These are phyloP conservation scores for Leccinum barrowsii DNA, from an alignment of 768 basidiomycete genomes.

Conservation along the genomic window DNA sequence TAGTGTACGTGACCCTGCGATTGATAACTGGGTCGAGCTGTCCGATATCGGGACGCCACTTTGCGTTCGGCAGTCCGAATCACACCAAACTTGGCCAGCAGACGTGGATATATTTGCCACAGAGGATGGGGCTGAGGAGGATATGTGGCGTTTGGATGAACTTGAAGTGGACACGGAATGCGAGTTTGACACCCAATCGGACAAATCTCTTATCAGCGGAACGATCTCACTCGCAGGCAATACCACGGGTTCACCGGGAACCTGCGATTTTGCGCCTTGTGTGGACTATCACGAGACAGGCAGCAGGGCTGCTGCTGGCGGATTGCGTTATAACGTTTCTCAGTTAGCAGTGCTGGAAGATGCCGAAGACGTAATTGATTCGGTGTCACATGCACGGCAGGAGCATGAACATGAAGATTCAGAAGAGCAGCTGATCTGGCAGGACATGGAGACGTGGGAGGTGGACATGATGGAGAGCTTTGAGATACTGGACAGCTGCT, in stretches of 20 bases:
- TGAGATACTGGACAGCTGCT: constrained; percentile 8
- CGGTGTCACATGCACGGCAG: constrained; percentile 12
- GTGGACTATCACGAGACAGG: constrained; percentile 11
- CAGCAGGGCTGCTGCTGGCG: constrained; percentile 8
- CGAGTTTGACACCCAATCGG: constrained; percentile 14
- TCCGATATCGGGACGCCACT: constrained; percentile 9
- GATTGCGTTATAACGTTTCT: constrained; percentile 10
- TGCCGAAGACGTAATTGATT: constrained; percentile 8
- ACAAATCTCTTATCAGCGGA: constrained; percentile 25
- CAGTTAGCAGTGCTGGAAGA: constrained; percentile 17
- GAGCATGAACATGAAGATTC: constrained; percentile 2
- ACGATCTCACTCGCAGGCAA: constrained; percentile 16
- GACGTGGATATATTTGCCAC: constrained; percentile 15
- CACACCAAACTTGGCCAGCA: constrained; percentile 4
- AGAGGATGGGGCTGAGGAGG: constrained; percentile 16
- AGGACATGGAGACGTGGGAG: constrained; percentile 1
- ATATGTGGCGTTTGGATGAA: constrained; percentile 12
- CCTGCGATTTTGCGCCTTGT: constrained; percentile 9
- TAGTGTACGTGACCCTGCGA: constrained; percentile 1
- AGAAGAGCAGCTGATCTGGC: constrained; percentile 14
- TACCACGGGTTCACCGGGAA: constrained; percentile 14
- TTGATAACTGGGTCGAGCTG: constrained; percentile 17
- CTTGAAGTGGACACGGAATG: constrained; percentile 1
- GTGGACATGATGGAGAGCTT: constrained; percentile 7
- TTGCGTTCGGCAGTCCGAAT: neutral